Percentiles rank a stretch among this genome's conserved stretches.
Evolutionary conservation across 164 flowering plant species (phyloP).

Genomic region (Cinnamomum micranthum): DNA sequence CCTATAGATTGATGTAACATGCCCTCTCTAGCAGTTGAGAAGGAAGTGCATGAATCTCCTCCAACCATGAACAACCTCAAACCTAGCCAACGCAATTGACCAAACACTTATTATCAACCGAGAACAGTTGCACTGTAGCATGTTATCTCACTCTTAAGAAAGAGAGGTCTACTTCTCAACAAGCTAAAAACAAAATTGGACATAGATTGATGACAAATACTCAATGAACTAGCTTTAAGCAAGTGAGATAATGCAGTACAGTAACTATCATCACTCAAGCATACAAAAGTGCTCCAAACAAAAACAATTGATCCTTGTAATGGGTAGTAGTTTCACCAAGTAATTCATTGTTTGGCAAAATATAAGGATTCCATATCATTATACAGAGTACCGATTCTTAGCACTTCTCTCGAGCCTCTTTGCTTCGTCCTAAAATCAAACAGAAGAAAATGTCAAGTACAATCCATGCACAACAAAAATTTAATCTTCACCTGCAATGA

Average conservation of each 20-base stretch:
- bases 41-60: neutral
- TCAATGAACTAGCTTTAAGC: neutral
- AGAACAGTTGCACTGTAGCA: neutral
- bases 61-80: neutral
- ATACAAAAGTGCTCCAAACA: neutral
- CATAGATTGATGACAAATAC: neutral
- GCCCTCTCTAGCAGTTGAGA: neutral
- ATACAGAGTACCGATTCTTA: constrained; percentile 45
- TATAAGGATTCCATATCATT: neutral
- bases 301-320: neutral
- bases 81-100: neutral
- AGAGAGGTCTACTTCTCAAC: neutral
- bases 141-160: too few species aligned
- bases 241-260: neutral
- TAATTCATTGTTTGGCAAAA: neutral
- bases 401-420: constrained; percentile 53
- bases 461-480: neutral
- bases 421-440: constrained; percentile 67
- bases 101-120: neutral
- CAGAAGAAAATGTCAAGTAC: constrained; percentile 3
- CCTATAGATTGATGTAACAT: neutral
- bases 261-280: neutral
- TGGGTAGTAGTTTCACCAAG: neutral
- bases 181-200: too few species aligned
- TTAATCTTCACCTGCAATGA: neutral